Conservation (phyloP, 192 early-diverging fungal genomes). For the Backusella tuberculispora region DNA sequence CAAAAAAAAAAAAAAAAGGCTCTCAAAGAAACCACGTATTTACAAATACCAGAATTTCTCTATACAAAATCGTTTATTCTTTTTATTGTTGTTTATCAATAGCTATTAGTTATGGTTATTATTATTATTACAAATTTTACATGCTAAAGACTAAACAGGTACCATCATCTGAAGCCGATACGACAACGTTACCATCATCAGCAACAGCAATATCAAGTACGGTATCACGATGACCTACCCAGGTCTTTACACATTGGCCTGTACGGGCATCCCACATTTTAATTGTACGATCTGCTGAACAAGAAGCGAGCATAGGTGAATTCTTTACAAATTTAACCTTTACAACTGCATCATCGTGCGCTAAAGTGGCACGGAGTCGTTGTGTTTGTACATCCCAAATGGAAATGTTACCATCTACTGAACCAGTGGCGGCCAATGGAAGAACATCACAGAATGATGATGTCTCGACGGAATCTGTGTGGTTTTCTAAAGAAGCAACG, state of each 20-base stretch:
- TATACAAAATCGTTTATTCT: neutral
- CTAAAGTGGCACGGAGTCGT: slow-evolving; percentile 78
- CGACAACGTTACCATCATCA: slow-evolving; percentile 67
- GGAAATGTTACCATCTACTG: slow-evolving; percentile 85
- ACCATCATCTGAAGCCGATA: slow-evolving; percentile 89
- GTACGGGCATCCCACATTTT: slow-evolving; percentile 92
- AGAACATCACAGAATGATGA: slow-evolving; percentile 76
- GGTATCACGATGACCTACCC: slow-evolving; percentile 85
- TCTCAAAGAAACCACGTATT: neutral
- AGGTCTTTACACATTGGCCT: slow-evolving; percentile 73
- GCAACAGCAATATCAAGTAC: slow-evolving; percentile 84
- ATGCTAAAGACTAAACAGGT: slow-evolving; percentile 68
- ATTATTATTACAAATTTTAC: slow-evolving; percentile 14
- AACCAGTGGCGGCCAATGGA: slow-evolving; percentile 82
- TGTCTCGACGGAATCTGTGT: slow-evolving; percentile 87
- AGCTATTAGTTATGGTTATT: neutral
- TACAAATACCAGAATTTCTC: neutral
- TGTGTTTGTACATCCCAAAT: slow-evolving; percentile 92
- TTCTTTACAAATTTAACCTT: slow-evolving; percentile 72
- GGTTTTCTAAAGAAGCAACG: slow-evolving; percentile 80
- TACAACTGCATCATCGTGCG: slow-evolving; percentile 89
- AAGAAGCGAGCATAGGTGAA: slow-evolving; percentile 71
- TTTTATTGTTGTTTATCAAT: slow-evolving; percentile 3
- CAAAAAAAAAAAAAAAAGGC: neutral
- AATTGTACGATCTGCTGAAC: slow-evolving; percentile 82